These are phyloP conservation scores for Tetratostichococcus sp. DNA, from an alignment of 139 green algal genomes.

Conservation along the genomic window DNA sequence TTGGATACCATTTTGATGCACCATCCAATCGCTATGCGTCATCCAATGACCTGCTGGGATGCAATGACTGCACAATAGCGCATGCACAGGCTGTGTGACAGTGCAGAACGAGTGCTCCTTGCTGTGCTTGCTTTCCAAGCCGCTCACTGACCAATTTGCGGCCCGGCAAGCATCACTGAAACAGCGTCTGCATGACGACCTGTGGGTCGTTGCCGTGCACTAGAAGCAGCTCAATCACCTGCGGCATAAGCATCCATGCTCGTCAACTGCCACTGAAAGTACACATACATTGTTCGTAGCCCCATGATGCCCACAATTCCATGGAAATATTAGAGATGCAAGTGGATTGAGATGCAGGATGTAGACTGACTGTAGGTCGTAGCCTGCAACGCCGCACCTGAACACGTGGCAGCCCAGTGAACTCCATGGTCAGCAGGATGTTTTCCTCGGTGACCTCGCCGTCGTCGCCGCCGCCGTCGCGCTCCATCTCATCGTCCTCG, in stretches of 20 bases:
- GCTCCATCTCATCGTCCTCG: background rate
- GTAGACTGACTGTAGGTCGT: background rate
- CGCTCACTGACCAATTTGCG: too few species aligned
- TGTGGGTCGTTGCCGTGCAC: background rate
- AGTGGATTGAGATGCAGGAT: background rate
- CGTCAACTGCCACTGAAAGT: too few species aligned
- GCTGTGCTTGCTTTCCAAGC: too few species aligned
- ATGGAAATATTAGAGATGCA: background rate
- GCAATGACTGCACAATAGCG: too few species aligned
- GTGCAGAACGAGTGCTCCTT: too few species aligned
- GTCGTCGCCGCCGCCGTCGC: background rate
- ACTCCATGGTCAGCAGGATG: background rate
- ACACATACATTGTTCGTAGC: too few species aligned
- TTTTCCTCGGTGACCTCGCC: background rate
- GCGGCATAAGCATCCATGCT: too few species aligned
- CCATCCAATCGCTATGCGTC: too few species aligned
- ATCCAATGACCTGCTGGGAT: too few species aligned
- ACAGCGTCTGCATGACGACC: background rate
- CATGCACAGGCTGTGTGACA: too few species aligned
- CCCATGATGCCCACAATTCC: too few species aligned
- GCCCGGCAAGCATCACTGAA: background rate
- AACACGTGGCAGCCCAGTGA: background rate
- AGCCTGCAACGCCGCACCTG: background rate
- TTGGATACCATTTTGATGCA: too few species aligned
- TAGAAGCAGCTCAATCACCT: background rate